phyloP scores from a whole-genome alignment of 2,329 filamentous ascomycete species.

The Aspergillus ochraceus region DNA sequence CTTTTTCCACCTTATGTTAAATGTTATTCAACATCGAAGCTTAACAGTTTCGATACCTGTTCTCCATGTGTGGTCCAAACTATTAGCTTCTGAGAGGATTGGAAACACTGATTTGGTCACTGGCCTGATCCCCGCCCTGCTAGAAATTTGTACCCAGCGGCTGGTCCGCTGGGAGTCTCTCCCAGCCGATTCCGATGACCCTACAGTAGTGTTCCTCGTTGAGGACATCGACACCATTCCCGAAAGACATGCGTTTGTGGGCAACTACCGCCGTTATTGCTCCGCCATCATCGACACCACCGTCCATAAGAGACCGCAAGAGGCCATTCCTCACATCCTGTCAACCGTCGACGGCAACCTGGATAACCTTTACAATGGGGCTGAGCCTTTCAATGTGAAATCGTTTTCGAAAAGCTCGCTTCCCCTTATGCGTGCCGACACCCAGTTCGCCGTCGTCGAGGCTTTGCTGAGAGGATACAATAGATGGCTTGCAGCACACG shows the following conservation, averaged over 20 bases:
- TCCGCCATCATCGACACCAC: constrained; percentile 83
- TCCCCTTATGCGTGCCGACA: constrained; percentile 70
- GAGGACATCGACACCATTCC: constrained; percentile 95
- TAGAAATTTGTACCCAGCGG: constrained; percentile 80
- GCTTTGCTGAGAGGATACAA: constrained; percentile 84
- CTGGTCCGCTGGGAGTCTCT: constrained; percentile 85
- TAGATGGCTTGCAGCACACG: constrained; percentile 67
- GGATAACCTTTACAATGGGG: constrained; percentile 71
- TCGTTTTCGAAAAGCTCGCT: constrained; percentile 43
- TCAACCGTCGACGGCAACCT: constrained; percentile 72
- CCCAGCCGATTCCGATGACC: constrained; percentile 76
- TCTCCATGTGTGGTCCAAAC: constrained; percentile 82
- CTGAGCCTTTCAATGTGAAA: constrained; percentile 62
- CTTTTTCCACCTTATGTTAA: constrained; percentile 76
- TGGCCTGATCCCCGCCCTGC: constrained; percentile 68
- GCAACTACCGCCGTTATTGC: constrained; percentile 92
- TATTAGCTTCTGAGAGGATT: constrained; percentile 72
- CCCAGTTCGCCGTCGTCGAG: constrained; percentile 86
- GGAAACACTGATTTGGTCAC: constrained; percentile 59
- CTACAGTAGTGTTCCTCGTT: constrained; percentile 76
- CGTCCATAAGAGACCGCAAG: constrained; percentile 75
- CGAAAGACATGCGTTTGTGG: constrained; percentile 90
- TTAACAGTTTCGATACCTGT: constrained; percentile 91
- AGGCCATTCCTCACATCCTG: constrained; percentile 87
- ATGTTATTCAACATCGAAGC: constrained; percentile 80